Evolutionary conservation across 2,329 filamentous ascomycete species (phyloP).

Genomic region (Penicillium sp.): DNA sequence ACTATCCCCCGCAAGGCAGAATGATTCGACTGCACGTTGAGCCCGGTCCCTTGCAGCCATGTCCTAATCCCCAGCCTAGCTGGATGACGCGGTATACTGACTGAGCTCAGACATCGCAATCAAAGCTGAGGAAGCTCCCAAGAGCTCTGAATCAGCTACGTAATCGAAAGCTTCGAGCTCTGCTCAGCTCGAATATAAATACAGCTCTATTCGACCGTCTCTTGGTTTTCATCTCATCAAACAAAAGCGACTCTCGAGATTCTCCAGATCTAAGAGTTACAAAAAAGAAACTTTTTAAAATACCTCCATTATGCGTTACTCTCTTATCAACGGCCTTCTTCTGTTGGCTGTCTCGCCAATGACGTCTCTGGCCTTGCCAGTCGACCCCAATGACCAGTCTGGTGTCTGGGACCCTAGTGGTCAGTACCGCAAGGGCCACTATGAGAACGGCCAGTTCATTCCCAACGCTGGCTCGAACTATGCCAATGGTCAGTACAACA

Average conservation of each 20-base stretch:
- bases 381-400: conserved; percentile 21
- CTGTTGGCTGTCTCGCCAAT: conserved; percentile 23
- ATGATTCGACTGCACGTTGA: conserved; percentile 18
- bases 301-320: conserved; percentile 19
- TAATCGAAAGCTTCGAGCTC: conserved; percentile 6
- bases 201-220: conserved; percentile 1
- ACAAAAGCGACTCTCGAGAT: conserved; percentile 7
- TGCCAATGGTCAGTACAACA: conserved; percentile 13
- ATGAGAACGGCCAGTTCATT: conserved; percentile 19
- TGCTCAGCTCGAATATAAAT: conserved; percentile 19
- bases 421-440: conserved; percentile 23
- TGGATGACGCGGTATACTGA: conserved; percentile 3
- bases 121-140: neutral
- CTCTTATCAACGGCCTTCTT: conserved; percentile 20
- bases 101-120: conserved; percentile 12
- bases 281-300: neutral
- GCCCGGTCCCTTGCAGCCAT: conserved; percentile 18
- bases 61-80: conserved; percentile 3
- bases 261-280: neutral
- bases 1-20: conserved; percentile 16
- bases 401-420: conserved; percentile 23
- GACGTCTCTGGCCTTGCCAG: conserved; percentile 18
- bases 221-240: conserved; percentile 16
- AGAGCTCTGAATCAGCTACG: conserved; percentile 3
- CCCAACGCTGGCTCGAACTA: conserved; percentile 15